Evolutionary conservation across 306 rosid species (phyloP).

Genomic region (Quercus suber): DNA sequence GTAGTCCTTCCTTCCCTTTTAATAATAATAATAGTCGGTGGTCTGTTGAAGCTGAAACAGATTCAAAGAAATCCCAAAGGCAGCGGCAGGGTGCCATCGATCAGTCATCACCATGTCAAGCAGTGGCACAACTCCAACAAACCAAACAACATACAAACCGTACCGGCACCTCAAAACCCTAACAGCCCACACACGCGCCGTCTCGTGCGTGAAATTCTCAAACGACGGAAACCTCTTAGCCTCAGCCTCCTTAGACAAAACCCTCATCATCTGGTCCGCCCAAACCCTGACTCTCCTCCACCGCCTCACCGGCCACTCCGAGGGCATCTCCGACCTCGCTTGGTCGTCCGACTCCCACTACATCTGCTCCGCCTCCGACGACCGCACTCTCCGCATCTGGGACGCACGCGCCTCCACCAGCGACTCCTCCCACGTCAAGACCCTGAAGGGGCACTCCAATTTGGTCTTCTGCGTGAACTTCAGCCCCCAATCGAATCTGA

Average conservation of each 20-base stretch:
- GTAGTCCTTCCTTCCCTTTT: too few relatives aligned
- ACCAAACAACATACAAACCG: constrained; percentile 43
- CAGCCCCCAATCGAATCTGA: constrained; percentile 69
- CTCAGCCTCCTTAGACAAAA: constrained; percentile 81
- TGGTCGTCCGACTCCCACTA: constrained; percentile 96
- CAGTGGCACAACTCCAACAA: constrained; percentile 32
- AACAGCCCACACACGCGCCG: constrained; percentile 54
- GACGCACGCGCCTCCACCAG: constrained; percentile 54
- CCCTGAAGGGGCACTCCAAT: constrained; percentile 72
- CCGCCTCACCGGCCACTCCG: constrained; percentile 76
- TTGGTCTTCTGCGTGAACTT: constrained; percentile 84
- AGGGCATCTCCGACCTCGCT: constrained; percentile 75
- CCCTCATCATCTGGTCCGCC: constrained; percentile 76
- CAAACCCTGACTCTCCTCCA: constrained; percentile 51
- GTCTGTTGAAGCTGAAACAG: too few relatives aligned
- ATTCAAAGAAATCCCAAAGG: too few relatives aligned
- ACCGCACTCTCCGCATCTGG: constrained; percentile 91
- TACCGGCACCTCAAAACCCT: constrained; percentile 77
- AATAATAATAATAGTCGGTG: too few relatives aligned
- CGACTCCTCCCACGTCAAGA: constrained; percentile 72
- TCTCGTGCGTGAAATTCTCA: constrained; percentile 84
- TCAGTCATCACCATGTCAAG: too few relatives aligned
- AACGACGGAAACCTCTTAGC: constrained; percentile 77
- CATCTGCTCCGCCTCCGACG: constrained; percentile 94
- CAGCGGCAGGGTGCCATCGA: too few relatives aligned